Conservation (phyloP, 306 rosid species). For the Prunus campanulata region DNA sequence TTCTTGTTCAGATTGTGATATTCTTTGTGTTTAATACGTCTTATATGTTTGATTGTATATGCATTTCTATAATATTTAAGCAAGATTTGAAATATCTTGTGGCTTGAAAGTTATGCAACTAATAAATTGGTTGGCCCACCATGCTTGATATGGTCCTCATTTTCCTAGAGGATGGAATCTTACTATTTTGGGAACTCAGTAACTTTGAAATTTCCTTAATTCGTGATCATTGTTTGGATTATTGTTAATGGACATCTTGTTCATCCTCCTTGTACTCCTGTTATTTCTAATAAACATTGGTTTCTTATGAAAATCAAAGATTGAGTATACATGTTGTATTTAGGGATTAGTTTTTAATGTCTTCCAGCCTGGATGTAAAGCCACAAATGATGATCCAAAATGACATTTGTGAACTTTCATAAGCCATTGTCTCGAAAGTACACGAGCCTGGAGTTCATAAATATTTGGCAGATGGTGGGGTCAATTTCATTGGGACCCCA, state of each 20-base stretch:
- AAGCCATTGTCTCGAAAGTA: background rate
- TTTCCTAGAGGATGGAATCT: background rate
- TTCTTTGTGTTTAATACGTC: background rate
- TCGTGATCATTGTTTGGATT: background rate
- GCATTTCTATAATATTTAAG: background rate
- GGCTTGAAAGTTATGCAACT: background rate
- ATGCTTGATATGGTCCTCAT: background rate
- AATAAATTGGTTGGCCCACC: background rate
- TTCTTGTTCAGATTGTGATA: background rate
- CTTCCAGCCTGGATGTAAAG: background rate
- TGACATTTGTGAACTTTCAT: background rate
- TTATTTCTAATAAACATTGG: background rate
- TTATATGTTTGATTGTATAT: background rate
- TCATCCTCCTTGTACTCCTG: background rate
- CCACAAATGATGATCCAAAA: background rate
- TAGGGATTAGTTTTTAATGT: too few species aligned
- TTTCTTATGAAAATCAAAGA: too few species aligned
- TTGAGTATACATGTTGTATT: background rate
- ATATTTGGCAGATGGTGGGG: background rate
- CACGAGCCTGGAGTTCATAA: background rate
- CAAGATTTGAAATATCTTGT: background rate
- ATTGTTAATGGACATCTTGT: background rate
- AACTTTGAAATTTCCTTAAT: background rate
- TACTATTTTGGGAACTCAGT: background rate
- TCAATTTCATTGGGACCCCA: too few species aligned